Base-by-base conservation (phyloP, 1,284 basidiomycete species). In the Irpex rosettiformis region DNA sequence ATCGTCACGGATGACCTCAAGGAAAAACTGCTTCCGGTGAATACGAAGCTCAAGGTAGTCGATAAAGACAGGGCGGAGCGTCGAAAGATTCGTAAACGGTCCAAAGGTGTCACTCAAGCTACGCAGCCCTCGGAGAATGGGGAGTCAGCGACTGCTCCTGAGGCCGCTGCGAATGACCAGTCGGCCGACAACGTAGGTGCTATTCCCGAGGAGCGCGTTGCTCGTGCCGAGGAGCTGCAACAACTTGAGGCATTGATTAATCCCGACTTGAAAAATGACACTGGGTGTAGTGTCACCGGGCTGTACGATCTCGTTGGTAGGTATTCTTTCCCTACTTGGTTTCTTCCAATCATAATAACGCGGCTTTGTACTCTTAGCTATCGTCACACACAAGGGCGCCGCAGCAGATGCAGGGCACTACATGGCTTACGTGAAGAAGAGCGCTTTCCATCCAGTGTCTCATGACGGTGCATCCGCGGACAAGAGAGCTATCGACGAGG, bases 361-460 rank as follows among this genome's bases (percentile, higher is more conserved):
- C 56, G 8, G 56, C 54, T 29, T 28, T 29, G n/a, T 54, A 18
- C 43, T 22, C n/a, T 45, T 66, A 93, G 93, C 89, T 1, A 92
- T 99, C 68, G 88, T 99, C 13, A 97, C 95, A 25, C 96, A 98
- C 81, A 99, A 99, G 72, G 97, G 97, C 16, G 87, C 94, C 0
- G 91, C 90, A 0, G 95, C 96, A 0, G 95, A 98, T 69, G 87
- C 92, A 0, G 96, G 94, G 1, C 95, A 97, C 73, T 97, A 96
- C 71, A 94, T 96, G 40, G 91, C 86, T 0, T 97, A 91, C 77
- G 92, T 89, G 52, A 91, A 89, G 78, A 89, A 87, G 77, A 82
- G 78, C 62, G 83, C 82, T 10, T 83, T 90, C 73, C 80, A 84
- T 58, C 58, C 61, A 21, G 54, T 60, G 29, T 52, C 21, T 51